Conservation (phyloP, 2,329 filamentous ascomycete genomes). For the Stagonosporopsis cucurbitacearum region DNA sequence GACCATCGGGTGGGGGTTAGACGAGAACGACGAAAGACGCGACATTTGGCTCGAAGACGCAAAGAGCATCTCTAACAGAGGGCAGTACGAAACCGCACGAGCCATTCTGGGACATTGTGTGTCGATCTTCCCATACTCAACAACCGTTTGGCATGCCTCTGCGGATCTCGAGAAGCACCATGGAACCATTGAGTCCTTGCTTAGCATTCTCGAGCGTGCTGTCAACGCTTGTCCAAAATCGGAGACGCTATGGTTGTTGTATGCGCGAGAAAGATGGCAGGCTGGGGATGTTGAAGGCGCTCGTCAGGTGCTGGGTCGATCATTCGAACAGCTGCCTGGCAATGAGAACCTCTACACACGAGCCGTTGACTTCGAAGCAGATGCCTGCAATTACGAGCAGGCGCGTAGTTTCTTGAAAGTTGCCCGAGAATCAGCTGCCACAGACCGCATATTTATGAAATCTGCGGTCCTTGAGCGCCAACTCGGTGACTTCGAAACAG, state of each 20-base stretch:
- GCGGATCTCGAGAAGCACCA: slow-evolving; percentile 91
- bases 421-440: slow-evolving; percentile 86
- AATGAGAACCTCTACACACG: slow-evolving; percentile 98
- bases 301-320: slow-evolving; percentile 80
- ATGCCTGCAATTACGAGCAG: slow-evolving; percentile 81
- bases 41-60: slow-evolving; percentile 97
- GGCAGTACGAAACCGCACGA: slow-evolving; percentile 85
- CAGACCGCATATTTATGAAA: slow-evolving; percentile 97
- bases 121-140: slow-evolving; percentile 86
- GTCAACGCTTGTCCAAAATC: slow-evolving; percentile 92
- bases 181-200: slow-evolving; percentile 80
- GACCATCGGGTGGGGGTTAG: slow-evolving; percentile 89
- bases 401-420: slow-evolving; percentile 81
- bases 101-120: slow-evolving; percentile 93
- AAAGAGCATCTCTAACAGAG: slow-evolving; percentile 77
- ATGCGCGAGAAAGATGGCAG: slow-evolving; percentile 94
- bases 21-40: slow-evolving; percentile 95
- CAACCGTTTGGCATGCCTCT: slow-evolving; percentile 86
- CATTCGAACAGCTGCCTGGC: slow-evolving; percentile 93
- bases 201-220: slow-evolving; percentile 87
- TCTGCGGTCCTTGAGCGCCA: slow-evolving; percentile 92
- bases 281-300: slow-evolving; percentile 87
- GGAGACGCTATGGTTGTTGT: slow-evolving; percentile 93
- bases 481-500: slow-evolving; percentile 76
- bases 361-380: slow-evolving; percentile 93